These are phyloP conservation scores for Jackrogersella minutella DNA, from an alignment of 495 filamentous ascomycete genomes.

Conservation along the genomic window DNA sequence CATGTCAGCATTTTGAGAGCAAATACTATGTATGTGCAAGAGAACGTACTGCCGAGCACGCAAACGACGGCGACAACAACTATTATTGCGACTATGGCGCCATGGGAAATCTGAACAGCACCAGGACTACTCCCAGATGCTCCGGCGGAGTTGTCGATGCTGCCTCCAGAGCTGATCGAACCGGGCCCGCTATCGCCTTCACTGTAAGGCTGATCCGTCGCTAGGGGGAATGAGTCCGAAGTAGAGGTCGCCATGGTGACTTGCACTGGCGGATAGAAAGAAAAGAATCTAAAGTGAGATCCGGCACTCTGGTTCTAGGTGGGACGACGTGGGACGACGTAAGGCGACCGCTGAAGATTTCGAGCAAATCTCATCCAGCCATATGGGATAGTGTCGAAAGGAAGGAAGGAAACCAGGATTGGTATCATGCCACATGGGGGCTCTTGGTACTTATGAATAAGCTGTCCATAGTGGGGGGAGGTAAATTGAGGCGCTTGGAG, in stretches of 20 bases:
- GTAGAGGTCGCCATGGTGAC: conserved; percentile 36
- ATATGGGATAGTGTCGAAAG: conserved; percentile 19
- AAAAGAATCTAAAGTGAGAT: conserved; percentile 19
- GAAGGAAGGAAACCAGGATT: conserved; percentile 32
- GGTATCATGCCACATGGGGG: conserved; percentile 40
- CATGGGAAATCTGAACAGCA: conserved; percentile 61
- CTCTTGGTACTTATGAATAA: conserved; percentile 35
- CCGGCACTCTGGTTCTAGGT: conserved; percentile 31
- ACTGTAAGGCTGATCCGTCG: conserved; percentile 47
- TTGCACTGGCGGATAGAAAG: conserved; percentile 28
- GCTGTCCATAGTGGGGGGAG: conserved; percentile 10
- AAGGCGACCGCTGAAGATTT: conserved; percentile 27
- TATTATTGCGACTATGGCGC: conserved; percentile 68
- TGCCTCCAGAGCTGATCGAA: conserved; percentile 37
- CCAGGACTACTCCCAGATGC: conserved; percentile 61
- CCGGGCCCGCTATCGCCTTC: conserved; percentile 38
- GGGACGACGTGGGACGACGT: conserved; percentile 38
- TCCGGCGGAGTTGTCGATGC: conserved; percentile 58
- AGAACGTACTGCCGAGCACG: conserved; percentile 62
- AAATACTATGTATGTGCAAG: background rate
- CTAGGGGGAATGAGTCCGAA: conserved; percentile 41
- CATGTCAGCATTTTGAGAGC: conserved; percentile 25
- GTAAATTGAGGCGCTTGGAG: conserved; percentile 26
- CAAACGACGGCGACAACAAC: conserved; percentile 66
- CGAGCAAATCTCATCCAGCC: conserved; percentile 37